Base-by-base conservation (phyloP, 2,329 filamentous ascomycete species). In the Keithomyces neogunnii region DNA sequence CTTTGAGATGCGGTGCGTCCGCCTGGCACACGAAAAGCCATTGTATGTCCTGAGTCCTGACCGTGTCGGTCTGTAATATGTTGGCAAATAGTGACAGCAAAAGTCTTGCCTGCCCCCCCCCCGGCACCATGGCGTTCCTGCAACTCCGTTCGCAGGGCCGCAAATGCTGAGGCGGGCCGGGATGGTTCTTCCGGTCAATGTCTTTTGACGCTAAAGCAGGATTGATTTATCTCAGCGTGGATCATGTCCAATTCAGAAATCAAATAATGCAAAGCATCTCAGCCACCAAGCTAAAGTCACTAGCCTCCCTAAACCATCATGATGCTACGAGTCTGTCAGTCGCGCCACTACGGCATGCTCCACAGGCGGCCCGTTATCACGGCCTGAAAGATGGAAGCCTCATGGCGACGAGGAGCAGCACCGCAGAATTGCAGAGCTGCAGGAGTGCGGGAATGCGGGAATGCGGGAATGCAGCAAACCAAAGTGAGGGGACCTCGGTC, bases 321-420 rank as follows among this genome's bases (percentile, higher is more conserved):
- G 31, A 45, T 51, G n/a, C 38, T 31, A 38, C 19, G 10, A 38
- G 29, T 9, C 33, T 36, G 7, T 36, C 9, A 35, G 47, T 51
- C 43, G 32, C 29, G 46, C n/a, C 26, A 5, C 19, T 11, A 28
- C 33, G 13, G 10, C 42, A 19, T 40, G 6, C 43, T 28, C 33
- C 48, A 33, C 48, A 50, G 36, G 36, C 47, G 49, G 43, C 35
- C 49, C 43, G 42, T 50, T 36, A 26, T 51, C 31, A 44, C 29
- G 44, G 49, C 44, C 49, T 44, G 43, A 50, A 32, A 8, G 11
- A 46, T 40, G n/a, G 39, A 42, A 38, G 26, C 40, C 26, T 42
- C n/a, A 26, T 42, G 39, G 30, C 28, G 32, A 28, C 9, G 44
- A 11, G 39, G 28, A 11, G 19, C 19, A 19, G 19, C 19, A 19